Conservation (phyloP, 108 stramenopile genomes). For the Nannochloropsis granulata region DNA sequence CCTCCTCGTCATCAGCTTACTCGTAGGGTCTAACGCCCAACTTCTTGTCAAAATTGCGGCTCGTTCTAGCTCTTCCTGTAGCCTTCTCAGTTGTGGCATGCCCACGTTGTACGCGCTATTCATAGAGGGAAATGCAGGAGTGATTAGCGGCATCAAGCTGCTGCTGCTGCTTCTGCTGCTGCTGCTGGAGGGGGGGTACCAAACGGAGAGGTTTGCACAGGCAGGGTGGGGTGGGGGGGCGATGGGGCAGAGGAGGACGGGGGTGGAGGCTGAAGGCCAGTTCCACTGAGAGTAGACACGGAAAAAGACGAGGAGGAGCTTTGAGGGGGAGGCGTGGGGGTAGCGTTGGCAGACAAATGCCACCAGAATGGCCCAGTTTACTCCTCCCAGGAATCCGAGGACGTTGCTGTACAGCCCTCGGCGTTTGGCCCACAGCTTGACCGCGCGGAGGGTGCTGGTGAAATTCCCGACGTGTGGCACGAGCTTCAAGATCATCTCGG, state of each 20-base stretch:
- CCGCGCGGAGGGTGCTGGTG: slow-evolving; percentile 47
- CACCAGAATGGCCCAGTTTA: slow-evolving; percentile 69
- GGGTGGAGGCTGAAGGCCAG: slow-evolving; percentile 44
- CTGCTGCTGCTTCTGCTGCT: too few species aligned
- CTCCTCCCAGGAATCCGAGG: slow-evolving; percentile 74
- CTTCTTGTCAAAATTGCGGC: not conserved
- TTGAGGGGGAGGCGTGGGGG: slow-evolving; percentile 50
- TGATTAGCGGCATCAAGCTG: slow-evolving; percentile 56
- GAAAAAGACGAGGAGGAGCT: slow-evolving; percentile 51
- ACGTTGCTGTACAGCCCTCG: slow-evolving; percentile 70
- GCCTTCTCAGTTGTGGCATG: slow-evolving; percentile 53
- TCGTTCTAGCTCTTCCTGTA: slow-evolving; percentile 49
- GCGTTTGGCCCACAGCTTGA: slow-evolving; percentile 63
- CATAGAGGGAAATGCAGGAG: slow-evolving; percentile 78
- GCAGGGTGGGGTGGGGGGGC: not conserved
- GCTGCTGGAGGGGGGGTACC: not conserved
- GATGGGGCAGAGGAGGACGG: slow-evolving; percentile 21
- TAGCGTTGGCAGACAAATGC: slow-evolving; percentile 68
- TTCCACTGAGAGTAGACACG: slow-evolving; percentile 51
- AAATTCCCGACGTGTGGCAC: slow-evolving; percentile 42
- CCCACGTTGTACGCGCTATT: slow-evolving; percentile 74
- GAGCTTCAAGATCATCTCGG: slow-evolving; percentile 58
- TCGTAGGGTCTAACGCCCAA: not conserved
- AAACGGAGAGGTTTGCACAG: not conserved
- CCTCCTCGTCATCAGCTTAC: not conserved